Evolutionary conservation across 2,329 filamentous ascomycete genomes (phyloP), one percentile per base, ranked within the genome.

Genomic region (Lecanicillium sp.): DNA sequence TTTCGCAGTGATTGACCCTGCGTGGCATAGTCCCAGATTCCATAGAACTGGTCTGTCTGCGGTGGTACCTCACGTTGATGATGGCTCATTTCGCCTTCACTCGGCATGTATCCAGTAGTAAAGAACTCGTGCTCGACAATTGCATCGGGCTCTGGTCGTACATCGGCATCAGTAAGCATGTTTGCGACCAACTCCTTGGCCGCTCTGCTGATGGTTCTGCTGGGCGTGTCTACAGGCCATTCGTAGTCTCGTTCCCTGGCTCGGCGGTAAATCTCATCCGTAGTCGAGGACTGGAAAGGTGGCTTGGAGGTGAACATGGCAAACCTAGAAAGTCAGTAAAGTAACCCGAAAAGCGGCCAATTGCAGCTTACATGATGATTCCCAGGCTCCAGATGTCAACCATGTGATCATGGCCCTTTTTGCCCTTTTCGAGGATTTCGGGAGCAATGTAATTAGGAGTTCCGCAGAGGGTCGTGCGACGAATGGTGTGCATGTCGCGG

Each of bases 381-480:
- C 94, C 92, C 55, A 98, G 72, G 32, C 90, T 95, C 94, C 94
- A 98, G 40, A 98, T 85, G 57, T 98, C 92, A 4, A 98, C 92
- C 69, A 94, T 95, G 57, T 96, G 89, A 49, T 95, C 92, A 57
- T 98, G 92, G 0, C 92, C 92, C 52, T 90, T 87, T 55, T 86
- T 92, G 25, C 84, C 86, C 68, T 92, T 95, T 55, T 95, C 86
- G 37, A 98, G 65, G 45, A 98, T 95, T 56, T 98, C 92, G 0
- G 92, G 92, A 0, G 92, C 92, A 50, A 98, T 95, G 58, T 98
- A 98, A 60, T 98, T 98, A 2, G 92, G 92, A 4, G 92, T 98
- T 42, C 92, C 92, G 51, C 92, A 98, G 43, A 98, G 78, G 6
- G 92, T 98, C 18, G 87, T 95, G 52, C 94, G 77, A 47, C 92